These are phyloP conservation scores for Plenodomus tracheiphilus DNA, from an alignment of 2,329 filamentous ascomycete species.

Conservation along the genomic window DNA sequence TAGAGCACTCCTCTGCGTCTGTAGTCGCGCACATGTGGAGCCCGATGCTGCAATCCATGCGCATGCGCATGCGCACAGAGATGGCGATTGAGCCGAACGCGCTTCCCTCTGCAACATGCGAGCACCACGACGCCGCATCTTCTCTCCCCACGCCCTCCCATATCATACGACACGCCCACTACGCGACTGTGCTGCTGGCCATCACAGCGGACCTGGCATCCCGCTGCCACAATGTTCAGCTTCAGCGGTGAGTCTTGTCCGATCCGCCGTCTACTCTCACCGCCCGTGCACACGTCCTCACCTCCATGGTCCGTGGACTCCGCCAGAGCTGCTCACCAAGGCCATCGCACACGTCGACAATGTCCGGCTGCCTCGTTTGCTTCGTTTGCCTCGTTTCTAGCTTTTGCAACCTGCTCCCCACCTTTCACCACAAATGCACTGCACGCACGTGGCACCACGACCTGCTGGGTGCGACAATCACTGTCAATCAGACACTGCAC, in stretches of 20 bases:
- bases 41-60: conserved; percentile 13
- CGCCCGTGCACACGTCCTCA: background rate
- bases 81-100: conserved; percentile 5
- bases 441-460: no score
- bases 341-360: background rate
- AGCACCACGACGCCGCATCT: background rate
- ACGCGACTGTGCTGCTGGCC: conserved; percentile 2
- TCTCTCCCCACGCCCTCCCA: background rate
- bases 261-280: conserved; percentile 2
- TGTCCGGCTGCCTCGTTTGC: no score
- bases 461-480: no score
- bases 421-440: no score
- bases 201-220: conserved; percentile 1
- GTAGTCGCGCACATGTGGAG: conserved; percentile 5
- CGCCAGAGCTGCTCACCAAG: no score
- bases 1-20: no score
- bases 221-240: conserved; percentile 37
- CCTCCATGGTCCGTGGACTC: background rate
- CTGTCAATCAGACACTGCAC: conserved; percentile 22
- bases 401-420: no score
- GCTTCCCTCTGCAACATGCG: conserved; percentile 1
- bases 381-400: no score
- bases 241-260: conserved; percentile 40
- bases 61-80: conserved; percentile 19
- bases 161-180: conserved; percentile 8